Evolutionary conservation across 2,329 filamentous ascomycete species (phyloP).

Genomic region (Alternaria incomplexa): DNA sequence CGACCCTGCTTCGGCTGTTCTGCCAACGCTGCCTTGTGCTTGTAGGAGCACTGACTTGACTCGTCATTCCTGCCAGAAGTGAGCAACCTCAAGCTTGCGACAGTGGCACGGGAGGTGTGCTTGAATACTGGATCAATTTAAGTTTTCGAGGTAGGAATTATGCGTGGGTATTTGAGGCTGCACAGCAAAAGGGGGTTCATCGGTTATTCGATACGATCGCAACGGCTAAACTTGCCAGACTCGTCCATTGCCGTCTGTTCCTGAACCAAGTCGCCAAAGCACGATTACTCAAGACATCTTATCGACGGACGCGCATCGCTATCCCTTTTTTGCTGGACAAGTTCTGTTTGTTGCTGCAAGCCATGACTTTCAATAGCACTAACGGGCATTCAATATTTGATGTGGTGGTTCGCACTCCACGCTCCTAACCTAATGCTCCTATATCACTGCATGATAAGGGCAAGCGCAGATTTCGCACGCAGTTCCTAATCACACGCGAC

Average conservation of each 20-base stretch:
- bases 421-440: constrained; percentile 27
- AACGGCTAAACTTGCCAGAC: constrained; percentile 34
- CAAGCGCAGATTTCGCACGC: constrained; percentile 18
- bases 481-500: constrained; percentile 14
- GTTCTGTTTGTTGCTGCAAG: constrained; percentile 15
- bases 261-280: constrained; percentile 17
- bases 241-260: constrained; percentile 5
- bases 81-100: not conserved
- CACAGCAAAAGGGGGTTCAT: constrained; percentile 4
- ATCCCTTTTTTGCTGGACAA: constrained; percentile 13
- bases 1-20: constrained; percentile 1
- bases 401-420: constrained; percentile 11
- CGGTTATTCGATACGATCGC: constrained; percentile 3
- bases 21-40: not conserved
- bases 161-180: not conserved
- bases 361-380: constrained; percentile 25
- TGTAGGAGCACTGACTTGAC: not conserved
- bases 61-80: constrained; percentile 11
- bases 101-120: not conserved
- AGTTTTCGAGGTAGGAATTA: not conserved
- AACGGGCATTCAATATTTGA: constrained; percentile 20
- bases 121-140: not conserved
- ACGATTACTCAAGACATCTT: constrained; percentile 1
- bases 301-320: constrained; percentile 5
- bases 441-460: constrained; percentile 19